A percentile compares a stretch with the other conserved stretches of the same genome.
phyloP scores from a whole-genome alignment of 1,139 yeast species.

The Debaryomyces sp. region DNA sequence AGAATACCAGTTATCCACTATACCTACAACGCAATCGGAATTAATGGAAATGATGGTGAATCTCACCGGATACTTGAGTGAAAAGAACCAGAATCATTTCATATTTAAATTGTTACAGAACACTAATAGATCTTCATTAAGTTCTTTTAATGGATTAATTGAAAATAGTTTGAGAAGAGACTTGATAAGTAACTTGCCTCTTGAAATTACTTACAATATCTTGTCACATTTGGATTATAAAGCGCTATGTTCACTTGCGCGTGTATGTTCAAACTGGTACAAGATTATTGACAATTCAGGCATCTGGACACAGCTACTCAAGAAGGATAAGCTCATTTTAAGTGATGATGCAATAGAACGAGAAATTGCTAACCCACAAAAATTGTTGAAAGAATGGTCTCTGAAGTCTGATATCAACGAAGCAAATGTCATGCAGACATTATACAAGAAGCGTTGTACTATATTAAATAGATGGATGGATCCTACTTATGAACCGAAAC shows the following conservation, averaged over 20 bases:
- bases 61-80: conserved; percentile 39
- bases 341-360: conserved; percentile 32
- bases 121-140: conserved; percentile 68
- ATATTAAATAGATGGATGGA: conserved; percentile 83
- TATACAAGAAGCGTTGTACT: conserved; percentile 67
- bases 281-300: conserved; percentile 58
- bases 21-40: conserved; percentile 45
- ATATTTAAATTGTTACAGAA: conserved; percentile 67
- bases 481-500: conserved; percentile 67
- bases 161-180: conserved; percentile 71
- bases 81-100: conserved; percentile 44
- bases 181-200: conserved; percentile 68
- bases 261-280: conserved; percentile 75
- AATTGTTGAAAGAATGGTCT: conserved; percentile 39
- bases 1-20: conserved; percentile 26
- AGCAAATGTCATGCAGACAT: conserved; percentile 49
- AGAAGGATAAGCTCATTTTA: conserved; percentile 55
- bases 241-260: conserved; percentile 62
- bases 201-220: conserved; percentile 75
- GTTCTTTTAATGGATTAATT: conserved; percentile 64
- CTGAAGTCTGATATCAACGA: conserved; percentile 15
- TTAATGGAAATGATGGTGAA: conserved; percentile 38
- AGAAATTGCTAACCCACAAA: conserved; percentile 34
- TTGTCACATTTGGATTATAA: conserved; percentile 64
- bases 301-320: conserved; percentile 60